Conservation (phyloP, 768 basidiomycete genomes). For the Boletus reticulatus region DNA sequence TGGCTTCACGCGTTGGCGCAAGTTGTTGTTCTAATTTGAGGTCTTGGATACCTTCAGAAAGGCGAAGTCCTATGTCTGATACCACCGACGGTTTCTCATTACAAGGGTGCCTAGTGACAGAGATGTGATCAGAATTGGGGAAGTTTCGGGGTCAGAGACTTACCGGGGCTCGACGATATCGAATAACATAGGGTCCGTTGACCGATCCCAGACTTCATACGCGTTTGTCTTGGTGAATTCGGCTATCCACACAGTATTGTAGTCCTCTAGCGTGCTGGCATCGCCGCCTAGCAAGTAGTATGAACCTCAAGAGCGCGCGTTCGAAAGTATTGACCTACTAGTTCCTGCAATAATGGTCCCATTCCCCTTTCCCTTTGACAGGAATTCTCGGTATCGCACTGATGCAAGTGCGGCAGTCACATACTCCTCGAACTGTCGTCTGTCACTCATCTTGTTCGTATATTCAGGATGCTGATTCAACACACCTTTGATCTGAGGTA, state of each 20-base stretch:
- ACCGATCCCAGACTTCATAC: slow-evolving; percentile 84
- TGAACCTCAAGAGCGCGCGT: slow-evolving; percentile 18
- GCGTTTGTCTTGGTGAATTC: slow-evolving; percentile 89
- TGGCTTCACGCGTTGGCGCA: slow-evolving; percentile 89
- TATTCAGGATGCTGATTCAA: not conserved
- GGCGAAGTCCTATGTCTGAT: slow-evolving; percentile 85
- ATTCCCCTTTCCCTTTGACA: slow-evolving; percentile 60
- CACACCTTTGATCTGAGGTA: slow-evolving; percentile 82
- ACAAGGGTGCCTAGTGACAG: slow-evolving; percentile 76
- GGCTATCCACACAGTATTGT: slow-evolving; percentile 83
- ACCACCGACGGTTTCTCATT: slow-evolving; percentile 87
- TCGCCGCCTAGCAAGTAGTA: slow-evolving; percentile 43
- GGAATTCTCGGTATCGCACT: slow-evolving; percentile 87
- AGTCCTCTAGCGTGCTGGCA: slow-evolving; percentile 66
- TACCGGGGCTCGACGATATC: slow-evolving; percentile 94
- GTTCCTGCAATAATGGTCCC: slow-evolving; percentile 69
- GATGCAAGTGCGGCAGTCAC: slow-evolving; percentile 83
- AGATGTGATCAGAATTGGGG: not conserved
- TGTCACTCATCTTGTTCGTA: not conserved
- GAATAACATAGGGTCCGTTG: slow-evolving; percentile 90
- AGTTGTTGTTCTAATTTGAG: slow-evolving; percentile 90
- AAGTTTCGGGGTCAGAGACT: slow-evolving; percentile 1
- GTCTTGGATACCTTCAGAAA: slow-evolving; percentile 93
- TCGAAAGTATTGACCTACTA: slow-evolving; percentile 29
- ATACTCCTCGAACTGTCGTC: slow-evolving; percentile 81